A percentile compares a stretch with the other conserved stretches of the same genome.
Conservation (phyloP, 169 alveolate genomes). For the Theileria luwenshuni region DNA sequence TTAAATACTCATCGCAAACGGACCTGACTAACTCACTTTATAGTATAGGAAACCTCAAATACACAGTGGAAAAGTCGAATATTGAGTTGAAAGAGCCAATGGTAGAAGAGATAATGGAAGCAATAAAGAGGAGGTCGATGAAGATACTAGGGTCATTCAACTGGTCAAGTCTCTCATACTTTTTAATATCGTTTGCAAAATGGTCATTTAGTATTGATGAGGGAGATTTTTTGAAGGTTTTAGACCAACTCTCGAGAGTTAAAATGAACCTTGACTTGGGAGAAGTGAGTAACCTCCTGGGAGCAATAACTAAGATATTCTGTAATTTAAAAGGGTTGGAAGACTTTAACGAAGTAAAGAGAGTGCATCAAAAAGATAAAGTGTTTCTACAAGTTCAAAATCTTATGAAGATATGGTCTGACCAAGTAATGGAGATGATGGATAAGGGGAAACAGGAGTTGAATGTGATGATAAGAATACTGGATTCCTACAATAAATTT, state of each 20-base stretch:
- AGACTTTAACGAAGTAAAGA: constrained; percentile 12
- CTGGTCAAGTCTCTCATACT: not conserved
- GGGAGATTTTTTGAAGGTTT: not conserved
- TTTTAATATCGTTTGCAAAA: constrained; percentile 12
- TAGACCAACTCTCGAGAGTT: not conserved
- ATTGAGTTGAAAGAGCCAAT: not conserved
- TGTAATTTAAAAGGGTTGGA: not conserved
- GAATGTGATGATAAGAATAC: constrained; percentile 1
- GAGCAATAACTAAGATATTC: constrained; percentile 11
- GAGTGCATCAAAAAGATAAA: not conserved
- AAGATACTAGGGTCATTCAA: not conserved
- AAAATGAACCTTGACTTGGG: not conserved
- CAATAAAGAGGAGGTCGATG: constrained; percentile 4
- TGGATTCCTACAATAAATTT: constrained; percentile 14
- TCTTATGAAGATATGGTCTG: constrained; percentile 18
- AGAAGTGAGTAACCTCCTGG: constrained; percentile 6
- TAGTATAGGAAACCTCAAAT: not conserved
- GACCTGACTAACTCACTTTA: constrained; percentile 16
- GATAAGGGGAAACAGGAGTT: constrained; percentile 6
- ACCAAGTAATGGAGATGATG: not conserved
- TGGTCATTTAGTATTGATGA: constrained; percentile 9
- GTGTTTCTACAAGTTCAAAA: not conserved
- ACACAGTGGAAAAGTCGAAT: constrained; percentile 5
- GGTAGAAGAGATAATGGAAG: not conserved
- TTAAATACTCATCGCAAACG: not conserved